Evolutionary conservation across 495 filamentous ascomycete genomes (phyloP).

Genomic region (Aspergillus panamensis): DNA sequence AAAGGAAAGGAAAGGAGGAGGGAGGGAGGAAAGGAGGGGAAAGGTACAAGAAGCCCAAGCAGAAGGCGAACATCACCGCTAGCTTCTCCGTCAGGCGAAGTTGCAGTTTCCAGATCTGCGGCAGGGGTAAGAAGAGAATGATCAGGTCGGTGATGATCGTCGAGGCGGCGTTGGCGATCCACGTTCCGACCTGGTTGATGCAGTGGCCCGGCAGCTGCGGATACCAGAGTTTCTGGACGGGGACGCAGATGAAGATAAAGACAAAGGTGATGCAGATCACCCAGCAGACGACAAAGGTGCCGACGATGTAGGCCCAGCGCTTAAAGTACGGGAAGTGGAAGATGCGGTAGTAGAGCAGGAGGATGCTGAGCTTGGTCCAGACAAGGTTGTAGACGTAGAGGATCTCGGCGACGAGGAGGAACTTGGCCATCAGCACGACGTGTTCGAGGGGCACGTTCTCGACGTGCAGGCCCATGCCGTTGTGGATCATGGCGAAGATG

Average conservation of each 20-base stretch:
- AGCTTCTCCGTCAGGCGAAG: slow-evolving; percentile 25
- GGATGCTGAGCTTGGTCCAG: slow-evolving; percentile 41
- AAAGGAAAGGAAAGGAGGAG: not conserved
- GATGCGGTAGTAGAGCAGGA: slow-evolving; percentile 44
- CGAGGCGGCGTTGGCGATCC: slow-evolving; percentile 44
- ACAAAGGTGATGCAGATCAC: slow-evolving; percentile 40
- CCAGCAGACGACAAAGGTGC: slow-evolving; percentile 36
- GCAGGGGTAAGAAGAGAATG: slow-evolving; percentile 45
- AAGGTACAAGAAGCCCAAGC: slow-evolving; percentile 33
- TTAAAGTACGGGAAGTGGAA: slow-evolving; percentile 39
- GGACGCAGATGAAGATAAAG: slow-evolving; percentile 45
- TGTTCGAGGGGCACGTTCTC: slow-evolving; percentile 15
- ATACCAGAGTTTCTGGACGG: slow-evolving; percentile 41
- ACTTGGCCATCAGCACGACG: slow-evolving; percentile 35
- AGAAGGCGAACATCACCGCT: slow-evolving; percentile 23
- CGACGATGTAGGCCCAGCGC: slow-evolving; percentile 36
- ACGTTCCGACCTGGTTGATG: slow-evolving; percentile 43
- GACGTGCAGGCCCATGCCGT: slow-evolving; percentile 35
- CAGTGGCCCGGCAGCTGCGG: slow-evolving; percentile 34
- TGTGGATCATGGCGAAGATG: slow-evolving; percentile 30
- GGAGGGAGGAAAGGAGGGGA: not conserved
- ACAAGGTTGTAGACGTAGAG: slow-evolving; percentile 42
- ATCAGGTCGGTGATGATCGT: slow-evolving; percentile 46
- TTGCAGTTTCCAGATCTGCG: slow-evolving; percentile 41
- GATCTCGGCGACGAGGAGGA: slow-evolving; percentile 36